Percentiles rank a stretch among this genome's conserved stretches.
Evolutionary conservation across 2,329 filamentous ascomycete species (phyloP).

Genomic region (Lecanicillium sp.): DNA sequence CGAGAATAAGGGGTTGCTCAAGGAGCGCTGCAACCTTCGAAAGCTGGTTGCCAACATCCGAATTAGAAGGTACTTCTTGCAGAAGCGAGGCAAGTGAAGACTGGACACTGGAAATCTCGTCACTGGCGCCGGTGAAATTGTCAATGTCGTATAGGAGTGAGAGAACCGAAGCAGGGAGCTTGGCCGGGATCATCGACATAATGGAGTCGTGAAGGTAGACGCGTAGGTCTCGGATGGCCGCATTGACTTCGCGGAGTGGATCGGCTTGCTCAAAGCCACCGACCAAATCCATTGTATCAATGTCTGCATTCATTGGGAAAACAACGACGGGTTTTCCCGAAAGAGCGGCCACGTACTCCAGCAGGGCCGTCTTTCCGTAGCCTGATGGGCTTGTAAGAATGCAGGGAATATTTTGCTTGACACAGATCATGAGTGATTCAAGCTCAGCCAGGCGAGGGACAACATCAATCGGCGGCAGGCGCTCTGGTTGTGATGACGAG

Average conservation of each 20-base stretch:
- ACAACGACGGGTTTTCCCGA: constrained; percentile 71
- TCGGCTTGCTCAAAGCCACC: constrained; percentile 96
- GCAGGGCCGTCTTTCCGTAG: constrained; percentile 75
- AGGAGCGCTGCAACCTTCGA: constrained; percentile 45
- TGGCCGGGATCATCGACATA: constrained; percentile 41
- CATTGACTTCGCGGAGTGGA: constrained; percentile 63
- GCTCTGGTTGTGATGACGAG: constrained; percentile 42
- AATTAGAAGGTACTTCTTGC: constrained; percentile 35
- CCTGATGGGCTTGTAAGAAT: constrained; percentile 83
- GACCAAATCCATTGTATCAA: constrained; percentile 95
- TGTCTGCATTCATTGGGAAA: constrained; percentile 87
- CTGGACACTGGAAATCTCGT: constrained; percentile 33
- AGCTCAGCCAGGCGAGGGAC: constrained; percentile 61
- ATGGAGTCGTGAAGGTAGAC: constrained; percentile 46
- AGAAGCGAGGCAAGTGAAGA: constrained; percentile 35
- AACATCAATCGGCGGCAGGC: constrained; percentile 44
- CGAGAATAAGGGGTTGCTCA: constrained; percentile 48
- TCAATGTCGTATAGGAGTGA: constrained; percentile 47
- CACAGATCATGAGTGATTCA: constrained; percentile 81
- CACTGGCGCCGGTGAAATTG: constrained; percentile 31
- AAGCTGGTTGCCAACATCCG: constrained; percentile 42
- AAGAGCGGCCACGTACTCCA: constrained; percentile 74
- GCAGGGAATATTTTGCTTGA: constrained; percentile 81
- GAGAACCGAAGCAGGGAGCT: constrained; percentile 41
- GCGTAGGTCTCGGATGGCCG: constrained; percentile 43